phyloP scores from a whole-genome alignment of 805 yeast species.

The Wickerhamomyces kurtzmanii region DNA sequence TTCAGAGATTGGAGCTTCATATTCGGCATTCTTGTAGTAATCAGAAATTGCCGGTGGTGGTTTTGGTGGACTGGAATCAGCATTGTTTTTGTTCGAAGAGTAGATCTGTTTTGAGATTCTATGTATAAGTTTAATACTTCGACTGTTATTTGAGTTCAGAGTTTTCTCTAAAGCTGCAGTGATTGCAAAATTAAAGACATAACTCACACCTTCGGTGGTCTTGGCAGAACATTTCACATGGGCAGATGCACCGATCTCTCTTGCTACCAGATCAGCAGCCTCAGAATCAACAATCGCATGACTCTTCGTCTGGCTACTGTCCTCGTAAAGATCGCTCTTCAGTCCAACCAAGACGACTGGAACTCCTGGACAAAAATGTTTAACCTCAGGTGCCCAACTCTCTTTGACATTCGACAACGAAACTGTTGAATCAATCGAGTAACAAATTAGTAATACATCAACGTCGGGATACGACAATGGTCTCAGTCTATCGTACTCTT shows the following conservation, averaged over 20 bases:
- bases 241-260: slow-evolving; percentile 54
- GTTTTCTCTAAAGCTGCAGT: slow-evolving; percentile 12
- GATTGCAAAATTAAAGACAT: slow-evolving; percentile 56
- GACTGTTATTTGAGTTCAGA: neutral
- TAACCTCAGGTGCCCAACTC: slow-evolving; percentile 82
- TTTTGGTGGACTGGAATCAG: neutral
- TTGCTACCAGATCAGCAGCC: slow-evolving; percentile 42
- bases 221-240: slow-evolving; percentile 80
- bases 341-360: slow-evolving; percentile 80
- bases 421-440: slow-evolving; percentile 51
- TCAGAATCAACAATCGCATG: slow-evolving; percentile 27
- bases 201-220: slow-evolving; percentile 51
- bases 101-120: slow-evolving; percentile 1
- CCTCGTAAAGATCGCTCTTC: slow-evolving; percentile 49
- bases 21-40: slow-evolving; percentile 9
- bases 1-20: slow-evolving; percentile 2
- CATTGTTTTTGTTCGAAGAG: too few species aligned
- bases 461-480: slow-evolving; percentile 77
- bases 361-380: slow-evolving; percentile 71
- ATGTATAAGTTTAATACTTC: neutral
- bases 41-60: slow-evolving; percentile 3
- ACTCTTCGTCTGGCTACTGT: slow-evolving; percentile 7
- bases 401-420: slow-evolving; percentile 69
- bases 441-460: slow-evolving; percentile 67
- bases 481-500: slow-evolving; percentile 72